Base-by-base conservation (phyloP, 2,329 filamentous ascomycete species). In the Claviceps spartinae region DNA sequence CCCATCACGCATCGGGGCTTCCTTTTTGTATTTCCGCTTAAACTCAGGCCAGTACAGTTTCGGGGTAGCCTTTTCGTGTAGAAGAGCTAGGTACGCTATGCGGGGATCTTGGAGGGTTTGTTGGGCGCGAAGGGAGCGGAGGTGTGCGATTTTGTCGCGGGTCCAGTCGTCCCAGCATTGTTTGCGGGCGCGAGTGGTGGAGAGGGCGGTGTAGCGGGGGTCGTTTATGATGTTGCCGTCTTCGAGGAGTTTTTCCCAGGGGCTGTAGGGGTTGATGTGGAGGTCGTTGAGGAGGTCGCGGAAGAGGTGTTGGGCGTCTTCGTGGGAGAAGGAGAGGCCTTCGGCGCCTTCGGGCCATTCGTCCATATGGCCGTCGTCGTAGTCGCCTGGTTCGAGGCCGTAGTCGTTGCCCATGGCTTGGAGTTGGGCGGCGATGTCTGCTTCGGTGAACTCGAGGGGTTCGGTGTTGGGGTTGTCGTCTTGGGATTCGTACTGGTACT, bases 31-130 rank as follows among this genome's bases (percentile, higher is more conserved):
- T 64, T 96, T 98, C 37, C 93, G 77, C 61, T 87, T 88, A 69
- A 98, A 98, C 65, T 98, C 93, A 0, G 88, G 85, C 93, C 93
- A 98, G 73, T 95, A 98, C 1, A 98, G 76, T 69, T 95, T 97
- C 0, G 88, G 85, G 0, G 84, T 93, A 0, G 90, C 91, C 58
- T 88, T 79, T 48, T 84, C 79, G 56, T 91, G 82, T 34, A 98
- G 72, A 56, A 98, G 85, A 0, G 79, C 77, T 54, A 97, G 71
- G 65, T 94, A 98, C 1, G 84, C 81, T 57, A 95, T 85, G 47
- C 78, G 76, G 1, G 93, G 91, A 61, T 97, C 89, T 57, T 81
- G 80, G 70, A 88, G 91, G 66, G 86, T 85, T 63, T 89, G 79
- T 55, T 77, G 82, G 24, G 83, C 84, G 53, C 86, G 83, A 61